Evolutionary conservation across 2,329 filamentous ascomycete genomes (phyloP), one percentile per base, ranked within the genome.

Genomic region (Hypoxylon sp.): DNA sequence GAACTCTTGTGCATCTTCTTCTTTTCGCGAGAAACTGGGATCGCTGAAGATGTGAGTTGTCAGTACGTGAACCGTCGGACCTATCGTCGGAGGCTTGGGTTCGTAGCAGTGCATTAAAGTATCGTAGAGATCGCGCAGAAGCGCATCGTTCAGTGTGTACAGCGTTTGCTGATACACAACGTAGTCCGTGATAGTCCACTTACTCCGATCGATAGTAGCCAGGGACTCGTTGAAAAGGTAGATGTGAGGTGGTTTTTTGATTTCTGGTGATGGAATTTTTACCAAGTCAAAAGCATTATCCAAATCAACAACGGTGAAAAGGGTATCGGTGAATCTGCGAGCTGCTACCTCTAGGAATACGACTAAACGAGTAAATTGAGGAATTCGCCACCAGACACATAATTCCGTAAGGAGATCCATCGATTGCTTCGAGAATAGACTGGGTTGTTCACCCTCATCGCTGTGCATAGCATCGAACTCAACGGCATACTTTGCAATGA

Each of bases 71-170:
- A 98, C 90, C 30, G 97, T 87, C 13, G 90, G 89, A 4, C 91
- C 93, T 21, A 97, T 89, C 41, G 90, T 89, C 4, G 93, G 93
- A 10, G 93, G 90, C 75, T 97, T 98, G n/a, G 86, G 81, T 69
- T 97, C 94, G 79, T 95, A 99, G 73, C 93, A 95, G 72, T 92
- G 90, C 82, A 95, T 91, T 79, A 98, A 87, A n/a, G 92, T 84
- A 70, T 94, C 90, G 79, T 93, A 98, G 17, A 99, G 85, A 75
- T 98, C 95, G 59, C 94, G 89, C 50, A 98, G 83, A 25, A 98
- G 82, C 9, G 90, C 89, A 74, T 98, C 94, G 75, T 98, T 90
- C 41, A 98, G 81, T 30, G 86, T 88, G 36, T 87, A 86, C 5
- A 99, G 83, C 14, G 92, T 87, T 69, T 92, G 90, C 73, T 93